Percentiles rank a stretch among this genome's conserved stretches.
Conservation (phyloP, 2,329 filamentous ascomycete genomes). For the Fusarium piperis region DNA sequence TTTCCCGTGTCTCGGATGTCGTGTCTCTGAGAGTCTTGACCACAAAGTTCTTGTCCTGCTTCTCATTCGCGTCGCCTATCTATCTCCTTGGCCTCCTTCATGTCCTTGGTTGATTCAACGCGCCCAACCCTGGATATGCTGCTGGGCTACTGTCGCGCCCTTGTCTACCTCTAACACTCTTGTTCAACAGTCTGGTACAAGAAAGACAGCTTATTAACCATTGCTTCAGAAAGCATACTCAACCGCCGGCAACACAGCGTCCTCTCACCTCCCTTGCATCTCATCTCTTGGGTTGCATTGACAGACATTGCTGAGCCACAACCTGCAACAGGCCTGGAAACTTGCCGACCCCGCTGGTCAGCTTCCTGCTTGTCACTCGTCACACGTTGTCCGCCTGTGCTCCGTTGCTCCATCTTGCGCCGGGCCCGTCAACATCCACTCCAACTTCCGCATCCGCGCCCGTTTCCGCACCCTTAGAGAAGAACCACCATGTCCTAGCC, state of each 20-base stretch:
- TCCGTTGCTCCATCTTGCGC: slow-evolving; percentile 29
- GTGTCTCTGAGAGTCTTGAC: background rate
- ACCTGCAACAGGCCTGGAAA: slow-evolving; percentile 23
- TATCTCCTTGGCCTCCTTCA: slow-evolving; percentile 19
- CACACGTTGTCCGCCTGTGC: slow-evolving; percentile 24
- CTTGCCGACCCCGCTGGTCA: slow-evolving; percentile 33
- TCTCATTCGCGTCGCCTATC: slow-evolving; percentile 4
- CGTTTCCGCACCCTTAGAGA: slow-evolving; percentile 19
- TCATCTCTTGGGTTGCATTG: slow-evolving; percentile 26
- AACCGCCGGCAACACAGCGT: slow-evolving; percentile 11
- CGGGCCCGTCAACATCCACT: slow-evolving; percentile 10
- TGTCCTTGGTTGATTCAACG: slow-evolving; percentile 30
- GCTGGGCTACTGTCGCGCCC: slow-evolving; percentile 29
- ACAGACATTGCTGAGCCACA: slow-evolving; percentile 27
- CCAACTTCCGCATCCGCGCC: slow-evolving; percentile 20
- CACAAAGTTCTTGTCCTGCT: background rate
- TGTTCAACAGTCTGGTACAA: background rate
- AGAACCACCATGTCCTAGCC: slow-evolving; percentile 51
- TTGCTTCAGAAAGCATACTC: background rate
- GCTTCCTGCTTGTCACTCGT: slow-evolving; percentile 35
- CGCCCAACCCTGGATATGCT: slow-evolving; percentile 31
- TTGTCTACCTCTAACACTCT: slow-evolving; percentile 29
- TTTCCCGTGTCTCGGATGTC: background rate
- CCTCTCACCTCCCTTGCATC: slow-evolving; percentile 26
- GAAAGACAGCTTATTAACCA: slow-evolving; percentile 3